phyloP scores from a whole-genome alignment of 2,329 filamentous ascomycete genomes.

The Colletotrichum filicis region DNA sequence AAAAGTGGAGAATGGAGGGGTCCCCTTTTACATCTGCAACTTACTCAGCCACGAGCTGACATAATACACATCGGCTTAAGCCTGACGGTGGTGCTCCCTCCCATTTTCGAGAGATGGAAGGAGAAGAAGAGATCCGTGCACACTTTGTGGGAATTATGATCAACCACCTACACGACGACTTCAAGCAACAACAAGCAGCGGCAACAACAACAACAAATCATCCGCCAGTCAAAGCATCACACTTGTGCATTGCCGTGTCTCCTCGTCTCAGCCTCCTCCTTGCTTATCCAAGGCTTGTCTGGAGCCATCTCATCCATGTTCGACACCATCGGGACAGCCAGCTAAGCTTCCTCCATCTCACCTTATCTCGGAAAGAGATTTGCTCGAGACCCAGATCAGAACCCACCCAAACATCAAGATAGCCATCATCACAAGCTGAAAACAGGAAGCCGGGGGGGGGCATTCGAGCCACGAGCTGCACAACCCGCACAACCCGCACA shows the following conservation, averaged over 20 bases:
- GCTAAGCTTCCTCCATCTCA: not conserved
- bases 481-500: not conserved
- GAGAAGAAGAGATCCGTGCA: not conserved
- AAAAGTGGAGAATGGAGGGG: not conserved
- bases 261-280: not conserved
- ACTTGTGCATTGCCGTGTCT: not conserved
- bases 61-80: conserved; percentile 10
- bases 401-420: not conserved
- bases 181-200: too few species aligned
- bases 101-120: not conserved
- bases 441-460: conserved; percentile 2
- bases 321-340: not conserved
- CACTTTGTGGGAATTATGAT: conserved; percentile 1
- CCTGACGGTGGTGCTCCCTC: not conserved
- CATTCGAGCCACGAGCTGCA: not conserved
- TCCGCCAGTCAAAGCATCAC: not conserved
- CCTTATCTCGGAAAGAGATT: not conserved
- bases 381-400: not conserved
- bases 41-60: conserved; percentile 11
- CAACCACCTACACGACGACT: not conserved
- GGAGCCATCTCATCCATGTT: not conserved
- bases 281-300: not conserved
- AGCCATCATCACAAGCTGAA: not conserved
- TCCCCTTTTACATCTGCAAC: not conserved
- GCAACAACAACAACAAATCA: not conserved